Percentiles rank a stretch among this genome's conserved stretches.
phyloP scores from a whole-genome alignment of 169 alveolate genomes.

The Plasmodium ovale region DNA sequence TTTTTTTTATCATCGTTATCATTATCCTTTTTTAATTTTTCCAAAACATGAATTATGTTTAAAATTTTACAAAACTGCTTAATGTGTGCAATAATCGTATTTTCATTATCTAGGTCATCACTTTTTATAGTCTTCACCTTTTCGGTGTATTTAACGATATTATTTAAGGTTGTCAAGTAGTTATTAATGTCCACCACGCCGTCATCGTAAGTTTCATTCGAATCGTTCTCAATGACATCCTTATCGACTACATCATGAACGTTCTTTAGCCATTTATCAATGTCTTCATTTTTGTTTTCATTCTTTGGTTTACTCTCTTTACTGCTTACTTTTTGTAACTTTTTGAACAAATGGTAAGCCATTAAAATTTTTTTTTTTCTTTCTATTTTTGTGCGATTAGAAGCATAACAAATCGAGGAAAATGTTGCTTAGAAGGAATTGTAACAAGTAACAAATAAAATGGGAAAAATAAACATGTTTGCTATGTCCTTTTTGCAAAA shows the following conservation, averaged over 20 bases:
- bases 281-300: conserved; percentile 38
- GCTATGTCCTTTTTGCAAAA: too few species aligned
- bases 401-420: conserved; percentile 3
- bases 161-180: conserved; percentile 9
- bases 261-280: conserved; percentile 40
- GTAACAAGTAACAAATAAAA: not conserved
- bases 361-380: too few species aligned
- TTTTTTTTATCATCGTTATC: not conserved
- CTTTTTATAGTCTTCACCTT: conserved; percentile 14
- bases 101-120: conserved; percentile 39
- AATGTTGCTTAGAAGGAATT: too few species aligned
- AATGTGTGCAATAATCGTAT: conserved; percentile 3
- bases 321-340: conserved; percentile 37
- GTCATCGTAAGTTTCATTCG: conserved; percentile 3
- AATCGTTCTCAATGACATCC: conserved; percentile 6
- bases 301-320: conserved; percentile 38
- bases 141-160: conserved; percentile 32
- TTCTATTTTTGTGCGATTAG: not conserved
- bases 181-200: not conserved
- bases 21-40: conserved; percentile 15
- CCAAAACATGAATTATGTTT: conserved; percentile 5
- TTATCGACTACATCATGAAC: conserved; percentile 16
- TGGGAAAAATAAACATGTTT: too few species aligned
- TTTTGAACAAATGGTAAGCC: conserved; percentile 68
- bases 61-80: conserved; percentile 48